Conservation (phyloP, 1,284 basidiomycete species). For the Rhizoctonia solani region DNA sequence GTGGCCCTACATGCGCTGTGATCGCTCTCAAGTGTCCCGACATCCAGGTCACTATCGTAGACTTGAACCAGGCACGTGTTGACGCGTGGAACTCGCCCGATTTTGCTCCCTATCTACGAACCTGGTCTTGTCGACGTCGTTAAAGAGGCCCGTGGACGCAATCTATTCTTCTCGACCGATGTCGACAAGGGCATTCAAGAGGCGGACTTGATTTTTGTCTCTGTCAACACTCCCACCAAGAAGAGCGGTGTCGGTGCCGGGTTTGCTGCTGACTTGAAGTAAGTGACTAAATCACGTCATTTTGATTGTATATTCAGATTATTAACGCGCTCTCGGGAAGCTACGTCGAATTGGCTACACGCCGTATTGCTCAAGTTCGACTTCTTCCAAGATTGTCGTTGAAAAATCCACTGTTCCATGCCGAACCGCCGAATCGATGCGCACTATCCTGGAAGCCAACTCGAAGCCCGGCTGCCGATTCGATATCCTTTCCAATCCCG, state of each 20-base stretch:
- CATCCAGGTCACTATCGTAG: conserved; percentile 95
- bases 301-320: conserved; percentile 23
- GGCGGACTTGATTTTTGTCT: conserved; percentile 89
- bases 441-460: conserved; percentile 97
- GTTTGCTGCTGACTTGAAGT: conserved; percentile 98
- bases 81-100: conserved; percentile 92
- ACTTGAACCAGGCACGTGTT: conserved; percentile 92
- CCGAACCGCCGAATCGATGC: conserved; percentile 98
- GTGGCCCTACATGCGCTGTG: conserved; percentile 92
- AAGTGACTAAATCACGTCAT: conserved; percentile 43
- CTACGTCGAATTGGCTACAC: conserved; percentile 95
- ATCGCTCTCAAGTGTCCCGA: conserved; percentile 95
- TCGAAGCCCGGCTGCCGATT: conserved; percentile 89
- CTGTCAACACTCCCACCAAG: conserved; percentile 98
- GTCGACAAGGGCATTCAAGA: conserved; percentile 92
- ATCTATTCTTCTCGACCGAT: conserved; percentile 96
- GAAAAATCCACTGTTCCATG: conserved; percentile 99
- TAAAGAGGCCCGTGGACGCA: conserved; percentile 83
- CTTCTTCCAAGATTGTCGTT: conserved; percentile 94
- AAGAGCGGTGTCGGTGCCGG: conserved; percentile 96
- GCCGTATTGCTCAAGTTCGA: conserved; percentile 93
- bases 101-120: conserved; percentile 92
- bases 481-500: conserved; percentile 98
- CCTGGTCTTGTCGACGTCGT: conserved; percentile 96
- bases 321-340: conserved; percentile 50